Evolutionary conservation across 352 stramenopile species (phyloP).

Genomic region (Phytophthora pinifolia): DNA sequence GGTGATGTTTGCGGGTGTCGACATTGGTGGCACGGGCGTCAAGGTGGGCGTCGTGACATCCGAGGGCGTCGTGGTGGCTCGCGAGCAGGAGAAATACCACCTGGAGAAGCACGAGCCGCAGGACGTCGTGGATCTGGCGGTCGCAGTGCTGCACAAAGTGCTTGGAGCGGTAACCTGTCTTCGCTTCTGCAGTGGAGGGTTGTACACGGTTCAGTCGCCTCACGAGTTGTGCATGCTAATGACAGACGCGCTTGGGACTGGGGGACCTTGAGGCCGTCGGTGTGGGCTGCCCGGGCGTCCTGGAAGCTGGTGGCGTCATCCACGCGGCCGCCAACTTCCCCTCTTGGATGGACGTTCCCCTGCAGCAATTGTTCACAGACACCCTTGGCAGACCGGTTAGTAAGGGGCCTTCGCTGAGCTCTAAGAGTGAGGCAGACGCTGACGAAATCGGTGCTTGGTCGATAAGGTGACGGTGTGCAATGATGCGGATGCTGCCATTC

Average conservation of each 20-base stretch:
- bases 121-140: conserved; percentile 55
- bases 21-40: conserved; percentile 75
- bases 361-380: conserved; percentile 54
- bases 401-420: background rate
- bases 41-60: conserved; percentile 68
- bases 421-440: background rate
- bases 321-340: conserved; percentile 72
- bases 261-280: conserved; percentile 49
- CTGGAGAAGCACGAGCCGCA: conserved; percentile 42
- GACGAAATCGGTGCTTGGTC: conserved; percentile 1
- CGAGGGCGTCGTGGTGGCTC: conserved; percentile 46
- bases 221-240: conserved; percentile 6
- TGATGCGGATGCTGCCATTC: conserved; percentile 77
- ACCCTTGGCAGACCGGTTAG: conserved; percentile 34
- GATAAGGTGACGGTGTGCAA: conserved; percentile 62
- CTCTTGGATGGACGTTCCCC: conserved; percentile 58
- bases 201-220: background rate
- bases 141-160: conserved; percentile 37
- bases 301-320: conserved; percentile 52
- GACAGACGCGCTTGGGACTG: conserved; percentile 31
- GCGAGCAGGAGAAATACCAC: conserved; percentile 48
- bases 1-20: conserved; percentile 56
- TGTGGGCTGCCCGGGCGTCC: conserved; percentile 63
- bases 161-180: conserved; percentile 39
- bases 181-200: background rate